Base-by-base conservation (phyloP, 345 rosid species). In the Arabis alpina region DNA sequence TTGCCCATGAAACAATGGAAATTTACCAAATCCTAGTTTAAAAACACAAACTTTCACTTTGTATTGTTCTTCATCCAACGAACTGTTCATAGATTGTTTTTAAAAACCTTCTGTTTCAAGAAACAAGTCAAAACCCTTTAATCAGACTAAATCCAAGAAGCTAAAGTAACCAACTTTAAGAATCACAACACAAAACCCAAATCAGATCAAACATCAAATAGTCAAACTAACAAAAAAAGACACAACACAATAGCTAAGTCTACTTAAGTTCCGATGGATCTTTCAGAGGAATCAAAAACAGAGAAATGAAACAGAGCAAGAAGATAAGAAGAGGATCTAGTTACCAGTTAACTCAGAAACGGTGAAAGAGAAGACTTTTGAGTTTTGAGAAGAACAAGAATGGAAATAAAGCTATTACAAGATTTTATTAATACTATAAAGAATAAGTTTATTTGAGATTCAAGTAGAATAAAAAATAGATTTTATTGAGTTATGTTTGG, bases 1-100 rank as follows among this genome's bases (percentile, higher is more conserved):
- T 93, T 93, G 97, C 98, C 98, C 98, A 93, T 93, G 81, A 89
- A 93, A 87, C 89, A 82, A 76, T 80, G 59, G 72, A 8, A 45
- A 71, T 40, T 61, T 2, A 52, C 56, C 61, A 62, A 72, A 63
- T 52, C 76, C 44, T 28, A 41, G n/a, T 3, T 53, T 42, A 19
- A 74, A 76, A 65, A 52, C 61, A 73, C 70, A 43, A 39, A 54
- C 72, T 59, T 69, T 51, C 61, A 71, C 58, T 68, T 45, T 68
- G 60, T 84, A 34, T 68, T 84, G 50, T 75, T 61, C 88, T 79
- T 64, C 79, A 76, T 76, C 54, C 66, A 69, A 70, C 14, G 24
- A 54, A 70, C 75, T 76, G 75, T 62, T 76, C 73, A 67, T 74
- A 67, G 63, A 67, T 39, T 23, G n/a, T 56, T 47, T 40, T 9